phyloP scores from a whole-genome alignment of 2,329 filamentous ascomycete species.

The Conoideocrella luteorostrata region DNA sequence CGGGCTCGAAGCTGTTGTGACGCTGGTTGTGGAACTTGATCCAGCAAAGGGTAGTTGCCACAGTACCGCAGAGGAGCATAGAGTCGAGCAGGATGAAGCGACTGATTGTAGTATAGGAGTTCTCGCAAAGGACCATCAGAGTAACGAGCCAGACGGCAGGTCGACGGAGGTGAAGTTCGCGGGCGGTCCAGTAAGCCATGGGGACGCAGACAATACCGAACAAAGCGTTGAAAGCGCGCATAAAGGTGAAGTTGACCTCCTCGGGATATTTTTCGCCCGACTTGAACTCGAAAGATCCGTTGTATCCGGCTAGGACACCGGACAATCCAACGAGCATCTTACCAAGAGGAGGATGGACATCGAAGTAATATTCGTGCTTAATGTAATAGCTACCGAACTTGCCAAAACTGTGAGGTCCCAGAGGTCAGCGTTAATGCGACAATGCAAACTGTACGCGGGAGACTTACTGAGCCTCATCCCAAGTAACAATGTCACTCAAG shows the following conservation, averaged over 20 bases:
- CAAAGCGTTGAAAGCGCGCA: slow-evolving; percentile 94
- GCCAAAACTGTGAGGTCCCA: slow-evolving; percentile 57
- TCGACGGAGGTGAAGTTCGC: slow-evolving; percentile 78
- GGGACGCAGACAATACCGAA: slow-evolving; percentile 92
- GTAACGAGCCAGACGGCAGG: slow-evolving; percentile 92
- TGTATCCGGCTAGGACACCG: slow-evolving; percentile 94
- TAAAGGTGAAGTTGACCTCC: slow-evolving; percentile 94
- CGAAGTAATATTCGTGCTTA: slow-evolving; percentile 98
- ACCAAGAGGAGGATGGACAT: slow-evolving; percentile 84
- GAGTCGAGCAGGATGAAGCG: slow-evolving; percentile 97
- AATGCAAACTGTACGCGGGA: background rate
- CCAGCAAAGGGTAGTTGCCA: slow-evolving; percentile 95
- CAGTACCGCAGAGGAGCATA: slow-evolving; percentile 98
- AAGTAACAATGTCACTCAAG: slow-evolving; percentile 59
- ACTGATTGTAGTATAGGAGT: slow-evolving; percentile 98
- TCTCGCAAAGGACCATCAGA: slow-evolving; percentile 96
- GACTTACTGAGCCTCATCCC: slow-evolving; percentile 59
- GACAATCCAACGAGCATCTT: slow-evolving; percentile 98
- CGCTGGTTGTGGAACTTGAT: slow-evolving; percentile 90
- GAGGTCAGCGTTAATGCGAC: slow-evolving; percentile 14
- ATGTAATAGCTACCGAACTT: slow-evolving; percentile 99
- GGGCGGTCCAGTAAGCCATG: slow-evolving; percentile 90
- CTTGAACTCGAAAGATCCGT: slow-evolving; percentile 99
- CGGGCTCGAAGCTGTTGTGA: slow-evolving; percentile 74
- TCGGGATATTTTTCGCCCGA: slow-evolving; percentile 92